Base-by-base conservation (phyloP, 805 yeast genomes). In the Yamadazyma olivae region DNA sequence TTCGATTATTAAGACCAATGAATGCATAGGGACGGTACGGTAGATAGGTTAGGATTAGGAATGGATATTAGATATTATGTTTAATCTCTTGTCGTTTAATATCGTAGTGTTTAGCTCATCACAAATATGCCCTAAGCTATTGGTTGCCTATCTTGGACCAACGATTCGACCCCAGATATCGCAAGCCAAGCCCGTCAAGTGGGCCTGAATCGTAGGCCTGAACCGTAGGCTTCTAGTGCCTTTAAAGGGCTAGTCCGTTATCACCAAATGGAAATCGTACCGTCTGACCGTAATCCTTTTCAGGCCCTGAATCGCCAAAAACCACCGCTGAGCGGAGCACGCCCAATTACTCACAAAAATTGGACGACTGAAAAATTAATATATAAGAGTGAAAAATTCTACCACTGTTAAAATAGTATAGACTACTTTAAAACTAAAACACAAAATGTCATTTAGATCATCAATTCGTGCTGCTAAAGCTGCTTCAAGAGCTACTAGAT, bases 401-500 rank as follows among this genome's bases (percentile, higher is more conserved):
- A 6, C 14, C 27, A 33, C 13, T 12, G 4, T n/a, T 26, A 17
- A 14, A 26, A 18, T 4, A 15, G 19, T 15, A 20, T n/a, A n/a
- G n/a, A n/a, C n/a, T n/a, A n/a, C n/a, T n/a, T n/a, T n/a, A n/a
- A n/a, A n/a, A n/a, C n/a, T n/a, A n/a, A n/a, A n/a, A n/a, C n/a
- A n/a, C n/a, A 54, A 29, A 38, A 68, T 67, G 73, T 68, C 74
- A 41, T 59, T 67, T 51, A 68, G 72, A 67, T 52, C 66, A 45
- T 56, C 71, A 36, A 47, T 66, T 39, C 69, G 71, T 53, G 57
- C 67, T 62, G 73, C 72, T 43, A 71, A 75, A 61, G 57, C 62
- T 44, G 72, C 73, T 51, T 44, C 66, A 27, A 44, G 42, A 36
- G 66, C 71, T 40, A 47, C 76, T 43, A 63, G 63, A 45, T 14